A percentile compares a stretch with the other conserved stretches of the same genome.
These are phyloP conservation scores for Zoysia japonica DNA, from an alignment of 176 grass and related monocot species.

Conservation along the genomic window DNA sequence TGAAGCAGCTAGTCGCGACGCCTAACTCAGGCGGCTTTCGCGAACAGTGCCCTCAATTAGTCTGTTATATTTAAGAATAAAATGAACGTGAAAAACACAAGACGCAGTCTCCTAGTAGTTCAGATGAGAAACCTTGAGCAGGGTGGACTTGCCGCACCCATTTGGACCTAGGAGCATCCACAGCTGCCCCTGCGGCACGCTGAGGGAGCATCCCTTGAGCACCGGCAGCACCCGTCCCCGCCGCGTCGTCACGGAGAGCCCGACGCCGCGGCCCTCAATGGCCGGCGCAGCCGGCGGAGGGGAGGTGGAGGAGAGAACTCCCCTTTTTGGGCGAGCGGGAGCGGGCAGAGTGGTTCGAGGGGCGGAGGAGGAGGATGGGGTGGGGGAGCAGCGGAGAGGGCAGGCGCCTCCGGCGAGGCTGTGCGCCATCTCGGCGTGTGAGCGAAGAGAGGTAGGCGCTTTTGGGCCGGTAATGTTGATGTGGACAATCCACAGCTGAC, in stretches of 20 bases:
- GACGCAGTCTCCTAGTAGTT: neutral
- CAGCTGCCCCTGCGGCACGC: conserved; percentile 69
- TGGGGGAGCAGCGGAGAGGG: conserved; percentile 16
- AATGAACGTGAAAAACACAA: conserved; percentile 20
- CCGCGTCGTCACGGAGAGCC: conserved; percentile 63
- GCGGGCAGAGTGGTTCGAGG: neutral
- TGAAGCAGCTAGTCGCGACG: neutral
- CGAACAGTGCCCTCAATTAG: too few species aligned
- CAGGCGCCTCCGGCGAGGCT: conserved; percentile 31
- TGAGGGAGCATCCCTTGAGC: conserved; percentile 75
- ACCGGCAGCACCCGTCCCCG: conserved; percentile 55
- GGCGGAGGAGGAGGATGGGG: neutral
- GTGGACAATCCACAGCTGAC: neutral
- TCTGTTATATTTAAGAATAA: neutral
- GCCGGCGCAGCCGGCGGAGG: conserved; percentile 27
- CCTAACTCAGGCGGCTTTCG: too few species aligned
- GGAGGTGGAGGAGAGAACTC: conserved; percentile 10
- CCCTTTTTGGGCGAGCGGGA: neutral
- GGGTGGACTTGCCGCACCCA: conserved; percentile 93
- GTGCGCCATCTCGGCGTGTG: conserved; percentile 33
- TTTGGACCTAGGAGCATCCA: conserved; percentile 99
- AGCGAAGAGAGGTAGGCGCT: too few species aligned
- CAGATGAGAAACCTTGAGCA: conserved; percentile 69
- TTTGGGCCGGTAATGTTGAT: neutral
- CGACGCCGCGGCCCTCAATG: conserved; percentile 65